Conservation (phyloP, 2,329 filamentous ascomycete species). For the Penicillium hesseltinei region DNA sequence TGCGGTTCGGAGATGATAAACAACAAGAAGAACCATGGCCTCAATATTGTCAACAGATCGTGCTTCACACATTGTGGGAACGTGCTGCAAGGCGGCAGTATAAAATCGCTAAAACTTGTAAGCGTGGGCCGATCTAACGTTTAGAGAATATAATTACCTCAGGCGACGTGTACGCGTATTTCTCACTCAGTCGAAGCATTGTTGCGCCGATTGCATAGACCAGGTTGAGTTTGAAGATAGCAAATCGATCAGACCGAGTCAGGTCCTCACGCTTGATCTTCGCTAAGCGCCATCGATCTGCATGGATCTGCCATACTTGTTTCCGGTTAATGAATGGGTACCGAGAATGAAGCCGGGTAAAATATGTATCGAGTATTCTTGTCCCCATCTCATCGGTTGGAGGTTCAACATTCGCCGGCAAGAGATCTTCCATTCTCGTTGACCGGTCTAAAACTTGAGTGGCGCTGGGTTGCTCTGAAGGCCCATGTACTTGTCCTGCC, state of each 20-base stretch:
- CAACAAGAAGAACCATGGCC: conserved; percentile 52
- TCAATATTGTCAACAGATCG: conserved; percentile 53
- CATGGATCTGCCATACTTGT: conserved; percentile 48
- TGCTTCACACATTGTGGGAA: conserved; percentile 50
- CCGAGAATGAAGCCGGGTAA: conserved; percentile 47
- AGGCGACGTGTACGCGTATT: conserved; percentile 43
- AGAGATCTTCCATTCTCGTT: conserved; percentile 35
- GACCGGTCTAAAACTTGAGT: conserved; percentile 28
- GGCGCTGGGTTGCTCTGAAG: conserved; percentile 17
- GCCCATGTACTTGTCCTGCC: not conserved
- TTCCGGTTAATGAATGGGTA: conserved; percentile 52
- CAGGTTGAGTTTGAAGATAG: conserved; percentile 53
- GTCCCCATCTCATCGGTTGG: conserved; percentile 48
- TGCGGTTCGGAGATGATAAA: conserved; percentile 53
- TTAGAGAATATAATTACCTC: conserved; percentile 34
- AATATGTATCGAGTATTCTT: conserved; percentile 47
- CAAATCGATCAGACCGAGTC: conserved; percentile 41
- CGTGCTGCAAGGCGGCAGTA: conserved; percentile 50
- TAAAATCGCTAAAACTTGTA: conserved; percentile 47
- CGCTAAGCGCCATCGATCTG: conserved; percentile 40
- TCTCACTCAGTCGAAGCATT: conserved; percentile 49
- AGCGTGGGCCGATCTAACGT: not conserved
- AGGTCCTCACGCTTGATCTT: conserved; percentile 38
- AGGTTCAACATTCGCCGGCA: conserved; percentile 46
- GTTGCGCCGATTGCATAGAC: conserved; percentile 54